A percentile compares a stretch with the other conserved stretches of the same genome.
phyloP scores from a whole-genome alignment of 1,139 yeast species.

The Insectozyma bohioensis region DNA sequence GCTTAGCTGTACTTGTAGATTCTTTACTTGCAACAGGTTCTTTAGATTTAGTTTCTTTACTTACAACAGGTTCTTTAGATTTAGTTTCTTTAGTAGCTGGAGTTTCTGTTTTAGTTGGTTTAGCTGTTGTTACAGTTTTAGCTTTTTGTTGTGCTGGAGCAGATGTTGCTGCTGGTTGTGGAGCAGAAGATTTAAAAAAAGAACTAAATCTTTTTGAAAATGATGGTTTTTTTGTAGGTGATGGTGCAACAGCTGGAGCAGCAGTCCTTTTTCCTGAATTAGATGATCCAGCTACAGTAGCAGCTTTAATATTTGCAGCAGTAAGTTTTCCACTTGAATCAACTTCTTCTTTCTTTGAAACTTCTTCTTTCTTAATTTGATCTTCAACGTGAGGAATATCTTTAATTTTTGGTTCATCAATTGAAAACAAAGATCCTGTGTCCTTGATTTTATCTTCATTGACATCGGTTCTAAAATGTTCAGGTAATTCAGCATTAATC shows the following conservation, averaged over 20 bases:
- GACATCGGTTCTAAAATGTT: slow-evolving; percentile 47
- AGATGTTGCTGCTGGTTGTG: slow-evolving; percentile 3
- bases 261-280: slow-evolving; percentile 9
- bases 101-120: slow-evolving; percentile 2
- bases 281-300: slow-evolving; percentile 4
- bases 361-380: slow-evolving; percentile 9
- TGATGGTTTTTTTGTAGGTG: slow-evolving; percentile 11
- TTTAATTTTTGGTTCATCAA: slow-evolving; percentile 22
- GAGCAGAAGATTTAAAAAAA: slow-evolving; percentile 11
- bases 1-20: slow-evolving; percentile 6
- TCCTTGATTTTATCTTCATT: slow-evolving; percentile 42
- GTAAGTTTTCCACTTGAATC: slow-evolving; percentile 2
- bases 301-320: slow-evolving; percentile 6
- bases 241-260: slow-evolving; percentile 9
- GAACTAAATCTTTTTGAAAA: slow-evolving; percentile 15
- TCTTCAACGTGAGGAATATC: slow-evolving; percentile 17
- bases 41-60: slow-evolving; percentile 1
- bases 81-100: slow-evolving; percentile 6
- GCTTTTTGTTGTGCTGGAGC: slow-evolving; percentile 6
- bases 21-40: slow-evolving; percentile 6
- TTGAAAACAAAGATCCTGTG: slow-evolving; percentile 41
- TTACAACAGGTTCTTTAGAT: slow-evolving; percentile 4
- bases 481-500: slow-evolving; percentile 52
- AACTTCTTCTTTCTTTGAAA: slow-evolving; percentile 1
- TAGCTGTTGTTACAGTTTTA: slow-evolving; percentile 8